Evolutionary conservation across 2,329 filamentous ascomycete genomes (phyloP), one percentile per base, ranked within the genome.

Genomic region (Gyromitra esculenta): DNA sequence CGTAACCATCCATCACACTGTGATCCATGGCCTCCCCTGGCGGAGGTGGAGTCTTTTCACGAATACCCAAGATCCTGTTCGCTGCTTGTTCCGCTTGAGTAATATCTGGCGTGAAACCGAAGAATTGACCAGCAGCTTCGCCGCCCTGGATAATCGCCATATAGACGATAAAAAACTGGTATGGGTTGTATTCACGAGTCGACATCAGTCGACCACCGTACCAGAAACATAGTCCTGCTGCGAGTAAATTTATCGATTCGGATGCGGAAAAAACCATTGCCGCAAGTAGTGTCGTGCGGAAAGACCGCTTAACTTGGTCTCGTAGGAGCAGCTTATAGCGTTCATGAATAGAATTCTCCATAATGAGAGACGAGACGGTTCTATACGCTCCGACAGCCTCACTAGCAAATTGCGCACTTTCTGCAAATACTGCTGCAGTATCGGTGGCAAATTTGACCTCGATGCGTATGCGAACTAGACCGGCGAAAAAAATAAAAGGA

Each of bases 341-440:
- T 1, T 85, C 81, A 54, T 87, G 85, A 75, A 93, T 92, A 13
- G 86, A 85, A 73, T 89, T 86, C 81, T 94, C 91, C 81, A 94
- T 87, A 0, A 90, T 91, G 18, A 94, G 85, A 0, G 90, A 87
- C 0, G 90, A 85, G 4, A 94, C 91, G 0, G 92, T 94, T 8
- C 91, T 87, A 82, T 92, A 92, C 0, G 91, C 91, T 0, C 89
- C 87, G 52, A 94, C 91, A 2, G 91, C 88, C 82, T 94, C 92
- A 0, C 91, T 88, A 0, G 91, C 91, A 79, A 93, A 93, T 80
- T 91, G 89, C 21, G 91, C 92, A 80, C 90, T 92, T 79, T 91
- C 88, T 15, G 88, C 86, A 79, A 92, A 93, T 0, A 92, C 89
- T 9, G 86, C 86, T 0, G 88, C 87, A 79, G 91, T 91, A 86